Conservation (phyloP, 73 alveolate genomes). For the Breviolum minutum region DNA sequence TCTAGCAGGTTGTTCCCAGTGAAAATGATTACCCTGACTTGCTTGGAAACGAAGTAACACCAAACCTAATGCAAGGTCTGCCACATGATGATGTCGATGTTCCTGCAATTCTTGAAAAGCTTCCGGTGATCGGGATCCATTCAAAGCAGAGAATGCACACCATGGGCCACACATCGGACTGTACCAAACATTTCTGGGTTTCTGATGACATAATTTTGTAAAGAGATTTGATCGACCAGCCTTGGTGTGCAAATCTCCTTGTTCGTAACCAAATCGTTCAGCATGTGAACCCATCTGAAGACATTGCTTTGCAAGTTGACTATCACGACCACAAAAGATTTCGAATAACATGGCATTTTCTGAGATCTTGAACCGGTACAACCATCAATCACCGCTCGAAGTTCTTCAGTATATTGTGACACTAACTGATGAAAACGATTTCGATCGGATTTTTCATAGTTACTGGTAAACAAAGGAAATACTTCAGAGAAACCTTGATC, state of each 20-base stretch:
- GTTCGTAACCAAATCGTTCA: not conserved
- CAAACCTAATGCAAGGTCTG: not conserved
- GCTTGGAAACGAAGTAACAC: not conserved
- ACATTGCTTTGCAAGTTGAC: not conserved
- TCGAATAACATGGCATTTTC: not conserved
- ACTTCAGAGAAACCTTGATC: too few species aligned
- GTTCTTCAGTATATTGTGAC: not conserved
- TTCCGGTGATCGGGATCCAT: not conserved
- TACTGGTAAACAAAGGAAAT: too few species aligned
- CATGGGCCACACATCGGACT: not conserved
- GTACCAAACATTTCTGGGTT: not conserved
- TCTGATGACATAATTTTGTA: too few species aligned
- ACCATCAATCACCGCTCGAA: not conserved
- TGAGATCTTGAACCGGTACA: not conserved
- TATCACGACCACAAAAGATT: not conserved
- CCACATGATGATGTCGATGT: not conserved
- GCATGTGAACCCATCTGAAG: not conserved
- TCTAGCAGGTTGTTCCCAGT: not conserved
- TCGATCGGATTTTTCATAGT: not conserved
- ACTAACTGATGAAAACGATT: not conserved
- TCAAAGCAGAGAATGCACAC: not conserved
- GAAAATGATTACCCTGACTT: not conserved
- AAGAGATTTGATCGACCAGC: too few species aligned
- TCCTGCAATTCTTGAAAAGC: not conserved
- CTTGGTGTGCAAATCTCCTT: not conserved